phyloP scores from a whole-genome alignment of 2,329 filamentous ascomycete species.

The Ceratocystis huliohia region DNA sequence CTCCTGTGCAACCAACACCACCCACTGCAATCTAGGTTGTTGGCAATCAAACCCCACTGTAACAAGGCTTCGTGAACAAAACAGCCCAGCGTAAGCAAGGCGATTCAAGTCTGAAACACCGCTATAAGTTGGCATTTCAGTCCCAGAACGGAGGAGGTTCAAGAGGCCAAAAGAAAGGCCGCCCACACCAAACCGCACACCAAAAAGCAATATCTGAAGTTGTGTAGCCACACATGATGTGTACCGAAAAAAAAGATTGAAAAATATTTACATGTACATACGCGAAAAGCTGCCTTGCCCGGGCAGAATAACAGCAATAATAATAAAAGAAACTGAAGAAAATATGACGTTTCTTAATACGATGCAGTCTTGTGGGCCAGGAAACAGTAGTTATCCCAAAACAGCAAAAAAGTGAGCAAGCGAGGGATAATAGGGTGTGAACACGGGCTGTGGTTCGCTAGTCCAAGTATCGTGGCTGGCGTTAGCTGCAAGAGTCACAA shows the following conservation, averaged over 20 bases:
- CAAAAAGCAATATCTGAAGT: background rate
- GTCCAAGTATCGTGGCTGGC: background rate
- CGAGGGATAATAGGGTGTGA: background rate
- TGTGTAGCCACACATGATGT: background rate
- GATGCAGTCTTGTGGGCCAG: background rate
- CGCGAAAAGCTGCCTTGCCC: background rate
- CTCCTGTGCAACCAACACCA: background rate
- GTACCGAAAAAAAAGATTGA: background rate
- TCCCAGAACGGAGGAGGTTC: background rate
- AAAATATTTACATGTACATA: background rate
- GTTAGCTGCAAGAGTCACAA: background rate
- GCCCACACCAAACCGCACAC: background rate
- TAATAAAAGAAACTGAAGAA: background rate
- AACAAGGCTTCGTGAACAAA: background rate
- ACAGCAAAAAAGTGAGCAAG: background rate
- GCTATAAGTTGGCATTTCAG: background rate
- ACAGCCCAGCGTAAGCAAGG: background rate
- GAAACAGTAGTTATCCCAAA: slow-evolving; percentile 1
- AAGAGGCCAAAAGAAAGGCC: background rate
- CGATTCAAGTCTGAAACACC: background rate
- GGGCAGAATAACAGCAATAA: background rate
- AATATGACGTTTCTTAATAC: background rate
- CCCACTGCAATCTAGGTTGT: background rate
- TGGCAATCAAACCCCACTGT: background rate
- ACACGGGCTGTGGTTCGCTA: background rate